Evolutionary conservation across 73 alveolate species (phyloP), one percentile per base, ranked within the genome.

Genomic region (Blepharisma stoltei): DNA sequence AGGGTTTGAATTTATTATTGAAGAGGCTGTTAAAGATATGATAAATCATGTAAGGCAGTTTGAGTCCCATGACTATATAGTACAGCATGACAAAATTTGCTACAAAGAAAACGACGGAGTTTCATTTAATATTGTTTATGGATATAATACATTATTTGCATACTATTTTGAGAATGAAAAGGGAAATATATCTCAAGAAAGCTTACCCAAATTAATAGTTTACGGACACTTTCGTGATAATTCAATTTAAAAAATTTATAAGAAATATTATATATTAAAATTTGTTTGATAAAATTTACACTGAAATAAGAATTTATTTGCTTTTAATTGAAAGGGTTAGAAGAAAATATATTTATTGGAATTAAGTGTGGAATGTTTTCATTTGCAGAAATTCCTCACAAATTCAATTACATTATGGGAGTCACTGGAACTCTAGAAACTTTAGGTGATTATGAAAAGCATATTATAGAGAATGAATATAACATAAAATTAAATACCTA

Each of bases 121-220:
- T 48, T 52, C 54, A 43, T 78, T 37, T 8, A 69, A 84, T 0
- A 38, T 53, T 5, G 47, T 38, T 18, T 69, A 69, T 37, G 67
- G 85, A 44, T 79, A 84, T 54, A 70, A 84, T 54, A 84, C 91
- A 4, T 47, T 70, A 6, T 84, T 84, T 70, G 91, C 91, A 7
- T 80, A 84, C 25, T 43, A 50, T 53, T 6, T 32, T 44, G 85
- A 79, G 18, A 27, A 4, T 37, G 70, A 80, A 69, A 47, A 53
- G 8, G 85, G 85, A 37, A 68, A 32, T 6, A 50, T 84, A 38
- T 41, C 84, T 14, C 21, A 52, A 45, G 80, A 80, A 18, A 67
- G 76, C 6, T 76, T n/a, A n/a, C n/a, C n/a, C n/a, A n/a, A n/a
- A n/a, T n/a, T n/a, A n/a, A n/a, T n/a, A n/a, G n/a, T n/a, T n/a